Base-by-base conservation (phyloP, 1,284 basidiomycete genomes). In the Ustilago lituana region DNA sequence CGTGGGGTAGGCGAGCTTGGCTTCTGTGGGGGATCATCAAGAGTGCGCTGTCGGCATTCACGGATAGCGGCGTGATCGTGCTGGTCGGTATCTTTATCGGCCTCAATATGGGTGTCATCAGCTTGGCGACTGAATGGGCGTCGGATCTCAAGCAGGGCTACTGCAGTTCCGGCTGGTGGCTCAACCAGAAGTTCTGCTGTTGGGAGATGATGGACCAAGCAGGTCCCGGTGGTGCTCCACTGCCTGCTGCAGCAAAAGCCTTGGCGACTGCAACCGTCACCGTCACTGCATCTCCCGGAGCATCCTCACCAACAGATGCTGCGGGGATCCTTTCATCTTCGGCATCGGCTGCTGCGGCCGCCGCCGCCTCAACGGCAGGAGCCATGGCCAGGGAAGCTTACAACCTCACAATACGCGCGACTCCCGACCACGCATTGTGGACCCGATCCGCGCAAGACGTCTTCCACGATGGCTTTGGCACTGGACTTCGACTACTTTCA, bases 101-200 rank as follows among this genome's bases (percentile, higher is more conserved):
- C 20, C 78, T 96, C 44, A 95, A 93, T 74, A 93, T 94, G 32
- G 96, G 93, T 1, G 83, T 98, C 59, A 95, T 98, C 70, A 94
- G 93, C 35, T 96, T 98, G 74, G 86, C 94, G 57, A 96, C 93
- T n/a, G 92, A 91, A 83, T 99, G 96, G 96, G 87, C 98, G 9
- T 94, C 94, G 1, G 94, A 98, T 82, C 88, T 98, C 65, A 98
- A 98, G 85, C 91, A 94, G 85, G 96, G 96, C 0, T 95, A 96
- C 81, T 99, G 96, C 83, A 87, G 89, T 1, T 91, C 94, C 55
- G 94, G 93, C 3, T 98, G 96, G 96, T 99, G 96, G 95, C 83
- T 98, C 55, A 96, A 94, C 82, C 89, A 93, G 77, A 93, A 97
- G 80, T 98, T 98, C 82, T 98, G 96, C 84, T 99, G 96, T 82